phyloP scores from a whole-genome alignment of 768 basidiomycete species.

The Lactifluus rugatus region DNA sequence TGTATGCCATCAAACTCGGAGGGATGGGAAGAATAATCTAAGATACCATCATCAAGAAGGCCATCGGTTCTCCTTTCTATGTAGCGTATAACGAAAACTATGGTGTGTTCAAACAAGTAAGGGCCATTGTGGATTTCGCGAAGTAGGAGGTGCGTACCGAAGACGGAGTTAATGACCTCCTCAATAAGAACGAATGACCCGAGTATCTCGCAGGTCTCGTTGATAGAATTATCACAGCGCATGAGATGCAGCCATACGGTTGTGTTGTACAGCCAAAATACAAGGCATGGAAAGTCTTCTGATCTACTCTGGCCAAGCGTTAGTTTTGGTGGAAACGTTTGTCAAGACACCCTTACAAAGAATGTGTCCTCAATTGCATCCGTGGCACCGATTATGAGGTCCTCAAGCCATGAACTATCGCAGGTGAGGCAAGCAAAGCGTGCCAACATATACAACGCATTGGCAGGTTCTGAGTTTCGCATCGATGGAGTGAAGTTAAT shows the following conservation, averaged over 20 bases:
- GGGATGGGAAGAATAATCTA: conserved; percentile 74
- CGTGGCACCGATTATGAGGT: conserved; percentile 82
- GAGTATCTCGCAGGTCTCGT: conserved; percentile 70
- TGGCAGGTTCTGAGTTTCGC: conserved; percentile 79
- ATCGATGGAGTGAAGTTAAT: conserved; percentile 61
- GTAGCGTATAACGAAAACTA: conserved; percentile 92
- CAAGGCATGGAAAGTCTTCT: conserved; percentile 76
- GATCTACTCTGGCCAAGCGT: conserved; percentile 51
- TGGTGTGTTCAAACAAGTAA: conserved; percentile 4
- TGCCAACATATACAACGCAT: conserved; percentile 80
- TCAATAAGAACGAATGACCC: conserved; percentile 80
- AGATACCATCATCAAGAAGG: conserved; percentile 68
- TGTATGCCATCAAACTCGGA: conserved; percentile 73
- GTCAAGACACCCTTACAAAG: conserved; percentile 52
- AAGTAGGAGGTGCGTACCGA: conserved; percentile 43
- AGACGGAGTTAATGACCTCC: conserved; percentile 90
- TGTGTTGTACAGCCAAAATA: conserved; percentile 94
- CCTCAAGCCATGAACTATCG: conserved; percentile 87
- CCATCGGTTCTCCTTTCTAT: conserved; percentile 84
- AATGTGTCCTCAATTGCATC: conserved; percentile 88
- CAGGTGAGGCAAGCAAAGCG: conserved; percentile 91
- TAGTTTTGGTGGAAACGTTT: background rate
- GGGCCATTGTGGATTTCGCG: background rate
- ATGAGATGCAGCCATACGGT: conserved; percentile 87
- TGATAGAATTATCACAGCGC: conserved; percentile 72